Percentiles rank a stretch among this genome's conserved stretches.
Evolutionary conservation across 345 rosid genomes (phyloP).

Genomic region (Pistacia vera): DNA sequence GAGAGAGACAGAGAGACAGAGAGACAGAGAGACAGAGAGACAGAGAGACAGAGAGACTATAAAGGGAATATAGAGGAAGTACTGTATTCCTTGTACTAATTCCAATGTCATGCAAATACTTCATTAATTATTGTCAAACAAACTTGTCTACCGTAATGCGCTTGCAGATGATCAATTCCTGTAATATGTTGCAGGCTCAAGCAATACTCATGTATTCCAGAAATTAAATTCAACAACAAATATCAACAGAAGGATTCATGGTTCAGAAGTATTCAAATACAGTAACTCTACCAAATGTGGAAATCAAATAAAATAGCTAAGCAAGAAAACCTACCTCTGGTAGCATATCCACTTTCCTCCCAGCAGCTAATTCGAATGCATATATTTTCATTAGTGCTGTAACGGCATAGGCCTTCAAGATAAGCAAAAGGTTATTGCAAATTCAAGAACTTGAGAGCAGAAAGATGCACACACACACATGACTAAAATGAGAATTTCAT

Average conservation of each 20-base stretch:
- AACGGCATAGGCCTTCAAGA: constrained; percentile 85
- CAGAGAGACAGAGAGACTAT: background rate
- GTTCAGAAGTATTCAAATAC: constrained; percentile 10
- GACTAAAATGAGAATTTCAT: background rate
- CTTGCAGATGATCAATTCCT: background rate
- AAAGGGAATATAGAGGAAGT: background rate
- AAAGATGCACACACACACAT: background rate
- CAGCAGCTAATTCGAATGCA: constrained; percentile 87
- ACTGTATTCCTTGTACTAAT: background rate
- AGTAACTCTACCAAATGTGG: background rate
- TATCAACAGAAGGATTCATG: background rate
- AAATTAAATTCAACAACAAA: background rate
- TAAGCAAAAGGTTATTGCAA: constrained; percentile 22
- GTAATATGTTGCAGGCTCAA: background rate
- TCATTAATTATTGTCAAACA: background rate
- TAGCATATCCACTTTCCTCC: constrained; percentile 80
- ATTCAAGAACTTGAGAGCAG: background rate
- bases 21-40: no score
- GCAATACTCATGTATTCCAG: background rate
- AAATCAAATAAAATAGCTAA: constrained; percentile 3
- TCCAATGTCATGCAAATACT: background rate
- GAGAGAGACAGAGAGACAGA: background rate
- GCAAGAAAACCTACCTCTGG: constrained; percentile 72
- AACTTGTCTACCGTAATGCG: background rate
- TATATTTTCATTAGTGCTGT: constrained; percentile 91